phyloP scores from a whole-genome alignment of 1,139 yeast species.

The Debaryomyces nepalensis region DNA sequence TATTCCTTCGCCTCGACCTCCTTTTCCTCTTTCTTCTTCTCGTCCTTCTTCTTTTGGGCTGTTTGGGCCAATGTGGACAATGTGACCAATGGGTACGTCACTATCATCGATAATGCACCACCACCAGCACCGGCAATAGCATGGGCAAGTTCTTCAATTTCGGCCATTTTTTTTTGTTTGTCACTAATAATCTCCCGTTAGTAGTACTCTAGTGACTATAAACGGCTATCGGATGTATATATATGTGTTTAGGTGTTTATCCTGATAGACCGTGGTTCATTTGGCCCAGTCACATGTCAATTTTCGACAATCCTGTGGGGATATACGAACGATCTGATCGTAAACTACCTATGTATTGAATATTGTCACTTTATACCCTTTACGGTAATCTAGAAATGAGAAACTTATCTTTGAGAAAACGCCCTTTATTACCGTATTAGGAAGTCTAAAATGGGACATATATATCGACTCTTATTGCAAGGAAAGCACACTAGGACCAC shows the following conservation, averaged over 20 bases:
- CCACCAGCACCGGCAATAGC: constrained; percentile 95
- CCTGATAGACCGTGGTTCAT: constrained; percentile 1
- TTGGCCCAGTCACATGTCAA: constrained; percentile 5
- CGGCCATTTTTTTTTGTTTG: constrained; percentile 29
- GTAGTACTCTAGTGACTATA: no score
- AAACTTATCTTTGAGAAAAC: neutral
- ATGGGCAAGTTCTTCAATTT: constrained; percentile 66
- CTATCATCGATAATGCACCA: constrained; percentile 83
- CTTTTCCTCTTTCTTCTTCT: constrained; percentile 24
- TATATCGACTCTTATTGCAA: neutral
- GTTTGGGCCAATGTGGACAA: constrained; percentile 86
- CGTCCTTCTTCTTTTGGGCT: constrained; percentile 46
- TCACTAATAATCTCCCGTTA: neutral
- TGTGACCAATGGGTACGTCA: constrained; percentile 85
- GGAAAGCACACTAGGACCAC: no score
- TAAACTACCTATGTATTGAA: neutral
- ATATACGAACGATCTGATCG: neutral
- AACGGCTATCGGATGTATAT: neutral
- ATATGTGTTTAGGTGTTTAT: neutral
- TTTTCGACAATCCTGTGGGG: constrained; percentile 1
- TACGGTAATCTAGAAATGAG: neutral
- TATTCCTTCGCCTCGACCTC: constrained; percentile 17
- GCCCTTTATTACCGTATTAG: constrained; percentile 1
- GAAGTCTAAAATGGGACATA: constrained; percentile 7
- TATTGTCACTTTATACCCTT: neutral